Percentiles rank a stretch among this genome's conserved stretches.
Conservation (phyloP, 352 stramenopile species). For the Globisporangium ultimum region DNA sequence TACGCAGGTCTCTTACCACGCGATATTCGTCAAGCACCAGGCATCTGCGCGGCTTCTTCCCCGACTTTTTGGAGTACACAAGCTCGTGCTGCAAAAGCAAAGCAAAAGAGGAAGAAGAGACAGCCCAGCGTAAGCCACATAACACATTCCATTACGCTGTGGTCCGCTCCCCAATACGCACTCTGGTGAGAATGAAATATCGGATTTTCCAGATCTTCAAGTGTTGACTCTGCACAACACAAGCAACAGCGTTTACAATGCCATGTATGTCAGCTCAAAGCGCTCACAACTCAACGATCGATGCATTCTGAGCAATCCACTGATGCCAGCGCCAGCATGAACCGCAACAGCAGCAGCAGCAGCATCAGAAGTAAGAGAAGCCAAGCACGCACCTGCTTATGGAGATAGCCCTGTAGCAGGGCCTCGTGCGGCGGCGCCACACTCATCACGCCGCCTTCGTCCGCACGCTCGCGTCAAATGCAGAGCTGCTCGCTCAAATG, state of each 20-base stretch:
- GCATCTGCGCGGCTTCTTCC: slow-evolving; percentile 61
- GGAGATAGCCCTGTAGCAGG: slow-evolving; percentile 79
- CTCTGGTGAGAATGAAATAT: slow-evolving; percentile 80
- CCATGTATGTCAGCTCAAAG: too few relatives aligned
- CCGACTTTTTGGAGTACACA: slow-evolving; percentile 80
- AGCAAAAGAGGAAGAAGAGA: neutral
- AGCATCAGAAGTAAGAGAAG: neutral
- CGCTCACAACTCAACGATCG: too few relatives aligned
- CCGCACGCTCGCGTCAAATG: too few relatives aligned
- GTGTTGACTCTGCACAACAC: slow-evolving; percentile 62
- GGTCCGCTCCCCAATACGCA: slow-evolving; percentile 9
- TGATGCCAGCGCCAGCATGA: too few relatives aligned
- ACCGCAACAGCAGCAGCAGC: neutral
- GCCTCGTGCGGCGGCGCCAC: slow-evolving; percentile 40
- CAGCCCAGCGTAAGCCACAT: neutral
- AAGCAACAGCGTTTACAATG: neutral
- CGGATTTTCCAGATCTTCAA: slow-evolving; percentile 85
- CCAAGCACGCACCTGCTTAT: slow-evolving; percentile 57
- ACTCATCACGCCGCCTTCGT: slow-evolving; percentile 32
- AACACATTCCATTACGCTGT: neutral
- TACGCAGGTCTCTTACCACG: slow-evolving; percentile 37
- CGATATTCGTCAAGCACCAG: slow-evolving; percentile 47
- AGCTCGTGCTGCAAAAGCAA: slow-evolving; percentile 45
- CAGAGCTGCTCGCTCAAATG: too few relatives aligned
- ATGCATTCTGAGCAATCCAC: too few relatives aligned